Base-by-base conservation (phyloP, 768 basidiomycete genomes). In the Serendipita vermifera region DNA sequence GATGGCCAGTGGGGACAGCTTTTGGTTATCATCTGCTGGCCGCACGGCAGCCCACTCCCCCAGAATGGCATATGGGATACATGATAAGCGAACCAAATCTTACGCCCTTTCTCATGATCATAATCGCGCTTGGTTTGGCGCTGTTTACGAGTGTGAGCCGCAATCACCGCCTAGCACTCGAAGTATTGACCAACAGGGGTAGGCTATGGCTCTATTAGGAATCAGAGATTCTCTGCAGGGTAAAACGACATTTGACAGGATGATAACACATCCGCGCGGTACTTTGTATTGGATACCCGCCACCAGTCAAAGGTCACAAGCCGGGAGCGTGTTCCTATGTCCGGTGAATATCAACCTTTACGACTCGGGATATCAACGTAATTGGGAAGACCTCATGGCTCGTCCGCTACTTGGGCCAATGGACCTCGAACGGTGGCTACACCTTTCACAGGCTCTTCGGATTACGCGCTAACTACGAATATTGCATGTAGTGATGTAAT, bases 331-430 rank as follows among this genome's bases (percentile, higher is more conserved):
- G 22, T 5, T 51, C 27, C 9, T 7, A 7, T 13, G 20, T 26
- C 46, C 46, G n/a, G n/a, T 7, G 17, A 31, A 31, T 15, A n/a
- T 51, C 24, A n/a, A 26, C 17, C 22, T 31, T 4, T 51, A 51
- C 32, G 46, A 51, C 27, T 31, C 32, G 5, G 46, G 46, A 20
- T 51, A 31, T 22, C 20, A 29, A n/a, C 46, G 46, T 31, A 51
- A 51, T n/a, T 51, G 11, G 46, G 46, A 22, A 9, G 46, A 51
- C 46, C 46, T 51, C 9, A 31, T 51, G 46, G 46, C 20, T 27
- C 46, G 46, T 1, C 46, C 46, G 5, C 15, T 51, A 22, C n/a
- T 51, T 31, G 46, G 46, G 9, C 39, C 15, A 9, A 17, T 41
- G 17, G 17, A 6, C 39, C 39, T 7, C 15, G 5, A 41, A 20